Evolutionary conservation across 2,329 filamentous ascomycete genomes (phyloP), one percentile per base, ranked within the genome.

Genomic region (Zalaria obscura): DNA sequence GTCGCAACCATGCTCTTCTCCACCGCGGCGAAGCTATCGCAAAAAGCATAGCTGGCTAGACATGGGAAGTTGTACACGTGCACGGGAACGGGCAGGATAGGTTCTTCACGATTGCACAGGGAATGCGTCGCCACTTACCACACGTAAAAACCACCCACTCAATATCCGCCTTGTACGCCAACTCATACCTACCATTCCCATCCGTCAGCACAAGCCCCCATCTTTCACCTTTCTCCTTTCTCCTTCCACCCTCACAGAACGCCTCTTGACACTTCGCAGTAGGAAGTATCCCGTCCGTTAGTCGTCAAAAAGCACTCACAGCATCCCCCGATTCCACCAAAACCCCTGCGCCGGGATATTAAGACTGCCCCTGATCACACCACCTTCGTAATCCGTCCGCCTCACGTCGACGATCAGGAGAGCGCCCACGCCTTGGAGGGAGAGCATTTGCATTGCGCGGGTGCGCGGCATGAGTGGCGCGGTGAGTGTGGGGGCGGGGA

Each of bases 331-430:
- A 47, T 68, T 68, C 58, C 60, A 55, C 51, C 61, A 67, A 53
- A 69, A 68, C 34, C 59, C 60, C 39, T 68, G 64, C 0, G 66
- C 66, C n/a, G 66, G 66, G 34, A 69, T 54, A 44, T 68, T 68
- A 28, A 69, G 49, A 47, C 61, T 65, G n/a, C 64, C 64, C 25
- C 57, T 54, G 38, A 68, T 65, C 4, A 56, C 52, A 9, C 65
- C 66, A 31, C 66, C 66, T 41, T 65, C 62, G 46, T 65, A 68
- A 50, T 68, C 66, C n/a, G 58, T 68, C 33, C 65, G 56, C 25
- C 66, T 61, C 28, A 67, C 61, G 47, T 68, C 65, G 8, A 67
- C 54, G 39, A 66, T 51, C 34, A 68, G 60, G 40, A 66, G 50
- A 33, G 48, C 48, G 46, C 58, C 49, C 52, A 67, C 48, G 5